A percentile compares a stretch with the other conserved stretches of the same genome.
Evolutionary conservation across 2,329 filamentous ascomycete species (phyloP).

Genomic region (Rutstroemia sp.): DNA sequence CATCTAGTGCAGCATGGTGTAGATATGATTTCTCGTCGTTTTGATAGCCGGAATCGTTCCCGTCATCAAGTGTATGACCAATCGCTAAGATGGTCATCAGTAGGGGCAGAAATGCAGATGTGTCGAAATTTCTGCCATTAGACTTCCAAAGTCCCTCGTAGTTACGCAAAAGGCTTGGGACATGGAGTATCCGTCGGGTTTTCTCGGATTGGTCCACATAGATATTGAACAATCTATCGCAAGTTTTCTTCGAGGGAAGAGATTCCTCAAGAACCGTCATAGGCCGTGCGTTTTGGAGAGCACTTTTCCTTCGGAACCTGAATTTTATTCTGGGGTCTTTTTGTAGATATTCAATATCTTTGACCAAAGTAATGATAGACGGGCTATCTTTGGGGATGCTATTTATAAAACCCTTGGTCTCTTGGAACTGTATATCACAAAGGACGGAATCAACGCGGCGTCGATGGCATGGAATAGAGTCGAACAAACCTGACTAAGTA

Average conservation of each 20-base stretch:
- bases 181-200: constrained; percentile 37
- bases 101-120: constrained; percentile 9
- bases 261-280: constrained; percentile 6
- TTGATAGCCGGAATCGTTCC: not conserved
- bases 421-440: not conserved
- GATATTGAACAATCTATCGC: constrained; percentile 21
- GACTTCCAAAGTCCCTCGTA: constrained; percentile 34
- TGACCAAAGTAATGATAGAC: constrained; percentile 1
- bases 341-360: constrained; percentile 10
- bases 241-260: constrained; percentile 7
- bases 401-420: constrained; percentile 6
- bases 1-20: constrained; percentile 5
- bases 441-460: not conserved
- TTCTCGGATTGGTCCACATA: constrained; percentile 37
- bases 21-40: constrained; percentile 9
- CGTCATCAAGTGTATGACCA: constrained; percentile 5
- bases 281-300: not conserved
- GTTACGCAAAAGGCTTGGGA: constrained; percentile 36
- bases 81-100: constrained; percentile 12
- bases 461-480: not conserved
- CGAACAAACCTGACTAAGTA: not conserved
- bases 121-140: constrained; percentile 2
- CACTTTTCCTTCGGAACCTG: constrained; percentile 6
- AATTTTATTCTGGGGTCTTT: constrained; percentile 3
- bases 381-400: not conserved